These are phyloP conservation scores for Puccinia novopanici DNA, from an alignment of 1,284 basidiomycete genomes.

Conservation along the genomic window DNA sequence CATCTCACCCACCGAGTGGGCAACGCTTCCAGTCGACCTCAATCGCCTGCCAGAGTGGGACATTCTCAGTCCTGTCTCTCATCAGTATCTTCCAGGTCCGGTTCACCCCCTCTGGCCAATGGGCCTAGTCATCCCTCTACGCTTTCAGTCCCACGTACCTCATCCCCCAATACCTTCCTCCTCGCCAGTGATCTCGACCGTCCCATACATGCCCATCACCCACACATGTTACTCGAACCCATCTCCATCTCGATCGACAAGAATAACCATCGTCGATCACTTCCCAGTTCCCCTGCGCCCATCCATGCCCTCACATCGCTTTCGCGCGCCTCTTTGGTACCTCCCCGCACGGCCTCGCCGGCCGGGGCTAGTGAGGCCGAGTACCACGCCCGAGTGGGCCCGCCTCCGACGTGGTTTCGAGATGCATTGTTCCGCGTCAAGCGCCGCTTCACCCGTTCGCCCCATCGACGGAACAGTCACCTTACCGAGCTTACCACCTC, in stretches of 20 bases:
- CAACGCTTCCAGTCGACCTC: background rate
- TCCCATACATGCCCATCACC: slow-evolving; percentile 37
- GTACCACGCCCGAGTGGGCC: background rate
- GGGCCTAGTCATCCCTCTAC: background rate
- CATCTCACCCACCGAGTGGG: background rate
- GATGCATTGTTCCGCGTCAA: slow-evolving; percentile 30
- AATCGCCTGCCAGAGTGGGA: background rate
- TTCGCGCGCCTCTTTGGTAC: slow-evolving; percentile 22
- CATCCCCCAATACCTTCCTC: slow-evolving; percentile 11
- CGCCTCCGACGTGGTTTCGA: slow-evolving; percentile 15
- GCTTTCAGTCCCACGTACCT: slow-evolving; percentile 18
- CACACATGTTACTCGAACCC: slow-evolving; percentile 40
- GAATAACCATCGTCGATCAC: slow-evolving; percentile 35
- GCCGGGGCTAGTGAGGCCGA: slow-evolving; percentile 13
- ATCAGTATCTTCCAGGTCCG: slow-evolving; percentile 18
- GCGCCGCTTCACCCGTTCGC: slow-evolving; percentile 27
- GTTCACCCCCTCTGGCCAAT: slow-evolving; percentile 13
- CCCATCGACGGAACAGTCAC: slow-evolving; percentile 14
- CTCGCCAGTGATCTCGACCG: background rate
- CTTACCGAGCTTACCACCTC: slow-evolving; percentile 25
- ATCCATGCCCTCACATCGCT: slow-evolving; percentile 22
- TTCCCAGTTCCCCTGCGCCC: slow-evolving; percentile 42
- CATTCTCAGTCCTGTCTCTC: slow-evolving; percentile 19
- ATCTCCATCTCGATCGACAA: slow-evolving; percentile 12
- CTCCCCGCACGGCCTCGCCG: slow-evolving; percentile 11